Evolutionary conservation across 2,329 filamentous ascomycete species (phyloP), one percentile per base, ranked within the genome.

Genomic region (Fusarium caatingaense): DNA sequence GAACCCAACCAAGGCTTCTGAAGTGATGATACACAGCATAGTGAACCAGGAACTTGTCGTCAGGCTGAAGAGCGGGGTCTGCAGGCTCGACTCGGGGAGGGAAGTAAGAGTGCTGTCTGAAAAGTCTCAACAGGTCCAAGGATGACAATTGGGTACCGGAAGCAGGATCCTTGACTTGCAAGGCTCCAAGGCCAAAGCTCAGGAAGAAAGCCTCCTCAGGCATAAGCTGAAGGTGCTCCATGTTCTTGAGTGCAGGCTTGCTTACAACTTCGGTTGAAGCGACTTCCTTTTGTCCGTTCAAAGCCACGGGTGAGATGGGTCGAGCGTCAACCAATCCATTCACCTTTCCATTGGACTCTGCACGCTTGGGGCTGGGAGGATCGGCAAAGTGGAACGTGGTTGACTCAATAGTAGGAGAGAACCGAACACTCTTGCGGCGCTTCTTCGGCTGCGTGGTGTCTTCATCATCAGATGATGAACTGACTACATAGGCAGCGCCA

Each of bases 1-100:
- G 92, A 2, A 98, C 93, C 95, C 96, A 99, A 25, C 96, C 96
- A 0, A 98, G 85, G 1, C 94, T 97, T 40, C 96, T 91, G 82
- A 97, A 99, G 78, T 99, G 95, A 77, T 99, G 96, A 78, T 97
- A 99, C 20, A 93, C 93, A 15, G 89, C 90, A 76, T 98, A 99
- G 61, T 93, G 91, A 1, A 97, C 79, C 21, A 98, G 83, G 79
- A 99, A 99, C 0, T 89, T 87, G 74, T 97, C 93, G 78, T 97
- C 93, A 0, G 93, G 89, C 18, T 86, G 84, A 5, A 93, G 83
- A 13, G 80, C 76, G 10, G 77, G 74, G 15, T 77, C 77, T 5
- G 77, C 72, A 1, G 78, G 73, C 2, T 75, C 77, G 5, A 76
- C 69, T 13, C 83, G 83, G 11, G 90, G 85, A 10, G 92, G 92